Evolutionary conservation across 192 early-diverging fungal species (phyloP), one percentile per base, ranked within the genome.

Genomic region (Coemansia sp.): DNA sequence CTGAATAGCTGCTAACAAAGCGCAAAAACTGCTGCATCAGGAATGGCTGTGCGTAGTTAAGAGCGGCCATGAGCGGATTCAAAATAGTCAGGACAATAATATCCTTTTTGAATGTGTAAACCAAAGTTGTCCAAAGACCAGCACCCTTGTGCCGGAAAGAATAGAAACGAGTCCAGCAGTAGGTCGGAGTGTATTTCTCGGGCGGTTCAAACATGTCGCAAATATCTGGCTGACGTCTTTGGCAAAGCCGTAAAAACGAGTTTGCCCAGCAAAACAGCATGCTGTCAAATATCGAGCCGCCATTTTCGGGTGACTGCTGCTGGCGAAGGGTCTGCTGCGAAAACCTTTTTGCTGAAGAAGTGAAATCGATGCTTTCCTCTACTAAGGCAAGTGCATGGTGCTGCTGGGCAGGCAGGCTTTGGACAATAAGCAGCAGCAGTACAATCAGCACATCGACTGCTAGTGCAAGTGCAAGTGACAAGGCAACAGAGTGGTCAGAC

Each of bases 21-120:
- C 67, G 72, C 57, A 89, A 52, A 16, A 89, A 72, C 48, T 62
- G 77, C 52, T 88, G 82, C 65, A 89, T 74, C n/a, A 83, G 76
- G 61, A 80, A 83, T n/a, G 87, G 83, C 33, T 85, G 84, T n/a
- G 74, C 73, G 49, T 85, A 87, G 28, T 67, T 64, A 1, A 85
- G 16, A 11, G 64, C 0, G 0, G 71, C 76, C 50, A 69, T 73
- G 1, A 71, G 30, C 1, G 77, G 58, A 30, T 77, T 67, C 5
- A 82, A 61, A 18, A 75, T 4, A 16, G 67, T 36, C 55, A 87
- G 87, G 16, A 65, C 12, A 33, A 66, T 16, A 7, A 89, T 40
- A 11, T 83, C 77, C 18, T 33, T 28, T 32, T 64, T 65, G 54
- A 85, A 85, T 7, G 75, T 55, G 7, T 30, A 52, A 0, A 68